Conservation (phyloP, 2,329 filamentous ascomycete genomes). For the Hymenoscyphus occultus region DNA sequence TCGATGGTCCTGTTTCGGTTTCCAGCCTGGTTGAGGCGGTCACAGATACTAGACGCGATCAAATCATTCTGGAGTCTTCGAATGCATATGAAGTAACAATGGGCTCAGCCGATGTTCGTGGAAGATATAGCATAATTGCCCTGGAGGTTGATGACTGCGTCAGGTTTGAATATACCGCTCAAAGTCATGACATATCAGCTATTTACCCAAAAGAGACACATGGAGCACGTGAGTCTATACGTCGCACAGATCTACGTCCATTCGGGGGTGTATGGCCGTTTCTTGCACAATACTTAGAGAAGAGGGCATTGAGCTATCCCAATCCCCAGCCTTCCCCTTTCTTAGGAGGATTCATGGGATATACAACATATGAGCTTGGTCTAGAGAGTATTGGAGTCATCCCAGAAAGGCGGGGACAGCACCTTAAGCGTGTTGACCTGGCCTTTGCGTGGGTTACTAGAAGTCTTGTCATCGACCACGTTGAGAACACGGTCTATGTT, state of each 20-base stretch:
- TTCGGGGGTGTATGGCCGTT: constrained; percentile 36
- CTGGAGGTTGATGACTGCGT: constrained; percentile 56
- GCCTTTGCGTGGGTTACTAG: constrained; percentile 61
- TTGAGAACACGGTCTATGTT: constrained; percentile 51
- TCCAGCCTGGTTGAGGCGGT: constrained; percentile 52
- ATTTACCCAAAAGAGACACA: constrained; percentile 11
- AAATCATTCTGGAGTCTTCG: constrained; percentile 59
- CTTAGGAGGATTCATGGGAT: constrained; percentile 69
- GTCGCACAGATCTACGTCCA: constrained; percentile 14
- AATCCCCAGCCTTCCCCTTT: constrained; percentile 50
- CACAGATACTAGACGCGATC: constrained; percentile 38
- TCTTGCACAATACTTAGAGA: constrained; percentile 39
- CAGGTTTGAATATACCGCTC: constrained; percentile 56
- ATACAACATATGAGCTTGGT: constrained; percentile 66
- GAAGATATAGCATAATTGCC: constrained; percentile 72
- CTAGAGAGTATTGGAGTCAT: constrained; percentile 50
- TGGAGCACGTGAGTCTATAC: neutral
- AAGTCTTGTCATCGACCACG: constrained; percentile 63
- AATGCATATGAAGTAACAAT: constrained; percentile 48
- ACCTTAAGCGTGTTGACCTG: constrained; percentile 49
- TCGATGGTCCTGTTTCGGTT: constrained; percentile 47
- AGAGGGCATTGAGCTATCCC: constrained; percentile 36
- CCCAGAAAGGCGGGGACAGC: constrained; percentile 24
- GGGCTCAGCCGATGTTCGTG: constrained; percentile 48
- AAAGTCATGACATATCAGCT: constrained; percentile 37